A percentile compares a stretch with the other conserved stretches of the same genome.
phyloP scores from a whole-genome alignment of 129 eudicot species.

The Tanacetum coccineum region DNA sequence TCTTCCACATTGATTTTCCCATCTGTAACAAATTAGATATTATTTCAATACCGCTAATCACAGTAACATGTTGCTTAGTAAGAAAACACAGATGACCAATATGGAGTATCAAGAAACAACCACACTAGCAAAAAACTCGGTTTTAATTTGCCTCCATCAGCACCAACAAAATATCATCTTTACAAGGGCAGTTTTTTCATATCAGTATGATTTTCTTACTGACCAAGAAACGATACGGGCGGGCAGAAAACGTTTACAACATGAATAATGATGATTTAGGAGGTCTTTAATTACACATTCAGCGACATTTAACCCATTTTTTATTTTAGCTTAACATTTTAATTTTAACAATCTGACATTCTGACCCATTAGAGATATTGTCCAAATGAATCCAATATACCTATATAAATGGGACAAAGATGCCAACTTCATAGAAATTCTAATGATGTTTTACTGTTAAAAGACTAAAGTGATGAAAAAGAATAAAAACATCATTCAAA shows the following conservation, averaged over 20 bases:
- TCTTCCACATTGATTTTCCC: slow-evolving; percentile 58
- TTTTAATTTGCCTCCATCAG: neutral
- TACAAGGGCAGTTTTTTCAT: neutral
- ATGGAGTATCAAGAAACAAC: neutral
- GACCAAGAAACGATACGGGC: no score
- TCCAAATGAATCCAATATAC: neutral
- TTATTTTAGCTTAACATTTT: neutral
- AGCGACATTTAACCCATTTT: neutral
- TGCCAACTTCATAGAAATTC: neutral
- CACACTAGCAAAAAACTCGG: neutral
- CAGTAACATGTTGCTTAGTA: neutral
- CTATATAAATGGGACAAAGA: neutral
- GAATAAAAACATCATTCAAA: neutral
- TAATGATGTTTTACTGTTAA: neutral
- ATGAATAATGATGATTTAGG: neutral
- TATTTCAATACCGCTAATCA: neutral
- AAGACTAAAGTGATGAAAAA: neutral
- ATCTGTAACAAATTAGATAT: slow-evolving; percentile 25
- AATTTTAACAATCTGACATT: neutral
- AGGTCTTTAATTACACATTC: neutral
- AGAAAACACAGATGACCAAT: neutral
- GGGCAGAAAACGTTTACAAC: no score
- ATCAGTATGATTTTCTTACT: no score
- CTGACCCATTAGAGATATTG: neutral
- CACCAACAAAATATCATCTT: neutral